Evolutionary conservation across 192 early-diverging fungal species (phyloP).

Genomic region (Coemansia sp.): DNA sequence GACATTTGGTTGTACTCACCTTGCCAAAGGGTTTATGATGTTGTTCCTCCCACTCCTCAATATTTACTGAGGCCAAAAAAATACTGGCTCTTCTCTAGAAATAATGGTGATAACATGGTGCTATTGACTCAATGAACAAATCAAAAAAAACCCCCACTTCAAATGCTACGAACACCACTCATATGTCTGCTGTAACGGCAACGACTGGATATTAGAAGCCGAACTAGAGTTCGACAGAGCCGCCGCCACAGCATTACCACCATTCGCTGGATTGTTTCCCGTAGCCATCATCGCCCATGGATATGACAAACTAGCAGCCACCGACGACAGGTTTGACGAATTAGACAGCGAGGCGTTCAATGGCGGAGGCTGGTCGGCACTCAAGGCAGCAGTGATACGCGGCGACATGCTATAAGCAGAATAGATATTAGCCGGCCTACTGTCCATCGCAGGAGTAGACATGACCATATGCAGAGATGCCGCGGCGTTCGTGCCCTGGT

Average conservation of each 20-base stretch:
- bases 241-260: neutral
- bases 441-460: conserved; percentile 9
- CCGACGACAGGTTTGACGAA: neutral
- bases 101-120: too few species aligned
- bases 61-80: too few species aligned
- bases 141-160: neutral
- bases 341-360: neutral
- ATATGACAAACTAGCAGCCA: neutral
- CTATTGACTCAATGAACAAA: too few species aligned
- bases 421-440: neutral
- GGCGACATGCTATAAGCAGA: conserved; percentile 2
- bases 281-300: conserved; percentile 3
- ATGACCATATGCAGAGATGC: conserved; percentile 24
- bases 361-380: neutral
- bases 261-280: neutral
- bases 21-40: too few species aligned
- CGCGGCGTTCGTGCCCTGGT: conserved; percentile 9
- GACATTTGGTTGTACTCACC: too few species aligned
- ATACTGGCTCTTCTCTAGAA: too few species aligned
- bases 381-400: neutral
- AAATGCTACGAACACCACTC: conserved; percentile 3
- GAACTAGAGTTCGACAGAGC: neutral
- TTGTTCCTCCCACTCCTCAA: too few species aligned
- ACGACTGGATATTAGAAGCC: conserved; percentile 4
- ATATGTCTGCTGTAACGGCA: neutral